Evolutionary conservation across 768 basidiomycete species (phyloP), one percentile per base, ranked within the genome.

Genomic region (Leccinum ochraceum): DNA sequence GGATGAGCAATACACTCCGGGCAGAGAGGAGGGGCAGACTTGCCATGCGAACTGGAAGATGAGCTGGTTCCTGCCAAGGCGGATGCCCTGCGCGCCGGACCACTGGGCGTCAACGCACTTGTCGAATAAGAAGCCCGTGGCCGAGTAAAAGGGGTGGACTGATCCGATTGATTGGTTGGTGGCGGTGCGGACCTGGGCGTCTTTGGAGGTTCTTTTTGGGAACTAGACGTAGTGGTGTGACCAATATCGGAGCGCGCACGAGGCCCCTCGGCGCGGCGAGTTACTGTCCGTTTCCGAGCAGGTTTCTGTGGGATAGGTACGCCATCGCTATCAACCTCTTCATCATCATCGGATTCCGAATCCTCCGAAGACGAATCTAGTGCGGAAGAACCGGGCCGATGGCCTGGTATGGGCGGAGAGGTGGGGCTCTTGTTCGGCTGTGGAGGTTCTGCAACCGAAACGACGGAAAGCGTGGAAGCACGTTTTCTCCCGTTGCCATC

Each of bases 121-220:
- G 85, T 80, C 9, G 87, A 88, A 46, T 74, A 77, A 53, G 84
- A 86, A 26, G 84, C 84, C 2, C 82, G 78, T n/a, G 68, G 70
- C 48, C 82, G 77, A 55, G 37, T 16, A 17, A 54, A 49, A 14
- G 60, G 55, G 6, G 36, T 16, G 6, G 36, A 13, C 7, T 56
- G 66, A 56, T 61, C 56, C 11, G 60, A 28, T 14, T 57, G 64
- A 49, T 22, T 16, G 3, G 57, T 34, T 48, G 79, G 78, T 9
- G 79, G 77, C n/a, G 63, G 60, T n/a, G 68, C 67, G 10, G 63
- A 59, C 17, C 61, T 66, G 46, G 72, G 57, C 48, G 30, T 42
- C 51, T 49, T 63, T 0, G 59, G 57, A 57, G 57, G 57, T 34
- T 61, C 64, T 50, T 57, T 59, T 20, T 34, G 58, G 5, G 65